Base-by-base conservation (phyloP, 2,329 filamentous ascomycete genomes). In the Xylariaceae sp. region DNA sequence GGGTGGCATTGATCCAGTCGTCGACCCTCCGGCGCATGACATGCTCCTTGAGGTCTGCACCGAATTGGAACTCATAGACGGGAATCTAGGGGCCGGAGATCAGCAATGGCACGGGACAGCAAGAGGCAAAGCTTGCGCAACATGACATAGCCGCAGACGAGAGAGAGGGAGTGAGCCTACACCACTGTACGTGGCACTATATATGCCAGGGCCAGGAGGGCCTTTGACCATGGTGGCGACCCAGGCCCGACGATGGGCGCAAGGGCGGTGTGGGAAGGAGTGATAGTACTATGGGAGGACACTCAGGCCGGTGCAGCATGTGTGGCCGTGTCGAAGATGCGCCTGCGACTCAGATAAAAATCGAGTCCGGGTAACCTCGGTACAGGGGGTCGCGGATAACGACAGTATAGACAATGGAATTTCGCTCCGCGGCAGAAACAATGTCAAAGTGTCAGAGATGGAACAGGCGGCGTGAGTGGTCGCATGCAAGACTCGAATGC, bases 1-100 rank as follows among this genome's bases (percentile, higher is more conserved):
- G 92, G 34, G 92, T 98, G n/a, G 92, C 92, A 68, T 98, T 98
- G 65, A 98, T 92, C 88, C 90, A 98, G 61, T 96, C 80, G 60
- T 98, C 92, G 33, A 79, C 75, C 39, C 90, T 80, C 32, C 92
- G 78, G 59, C 92, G 83, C 92, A 98, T 98, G 45, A 96, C 84
- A 84, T 95, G 87, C 51, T 83, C 75, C 55, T 82, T 80, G 19
- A 79, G 56, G 56, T 93, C 87, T 46, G 69, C 71, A 22, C 81
- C 86, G 50, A 94, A 81, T 57, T 93, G 88, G 62, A 78, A 92
- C 57, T 96, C 92, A 57, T 92, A 95, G 9, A 96, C 90, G 22
- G 90, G 90, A 41, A 94, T 88, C 87, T 95, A 52, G 37, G 31
- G 32, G n/a, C n/a, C n/a, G n/a, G n/a, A n/a, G n/a, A n/a, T n/a